A percentile compares a stretch with the other conserved stretches of the same genome.
phyloP scores from a whole-genome alignment of 2,329 filamentous ascomycete species.

The Pestalotiopsis sp. region DNA sequence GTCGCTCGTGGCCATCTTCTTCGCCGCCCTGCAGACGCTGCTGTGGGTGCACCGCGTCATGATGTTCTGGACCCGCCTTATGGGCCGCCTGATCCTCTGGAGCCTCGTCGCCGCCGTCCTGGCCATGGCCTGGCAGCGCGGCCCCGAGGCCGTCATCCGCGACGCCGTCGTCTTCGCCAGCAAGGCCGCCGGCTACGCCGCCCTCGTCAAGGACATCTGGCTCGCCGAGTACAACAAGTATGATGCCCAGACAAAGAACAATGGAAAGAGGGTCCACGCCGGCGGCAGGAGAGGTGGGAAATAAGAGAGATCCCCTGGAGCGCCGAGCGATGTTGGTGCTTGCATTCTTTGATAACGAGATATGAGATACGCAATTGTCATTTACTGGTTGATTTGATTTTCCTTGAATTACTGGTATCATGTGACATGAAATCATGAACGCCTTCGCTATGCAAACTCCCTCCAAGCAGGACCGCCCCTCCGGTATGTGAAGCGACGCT shows the following conservation, averaged over 20 bases:
- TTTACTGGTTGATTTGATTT: constrained; percentile 9
- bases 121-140: constrained; percentile 65
- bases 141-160: constrained; percentile 63
- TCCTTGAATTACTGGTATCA: constrained; percentile 24
- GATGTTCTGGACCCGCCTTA: constrained; percentile 75
- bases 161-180: constrained; percentile 54
- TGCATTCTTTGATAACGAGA: not conserved
- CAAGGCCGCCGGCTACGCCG: constrained; percentile 48
- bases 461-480: not conserved
- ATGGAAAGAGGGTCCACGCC: constrained; percentile 17
- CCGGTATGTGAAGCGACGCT: not conserved
- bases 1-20: constrained; percentile 55
- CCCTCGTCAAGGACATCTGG: constrained; percentile 57
- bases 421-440: constrained; percentile 20
- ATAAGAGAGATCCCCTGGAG: not conserved
- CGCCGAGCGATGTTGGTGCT: not conserved
- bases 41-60: constrained; percentile 73
- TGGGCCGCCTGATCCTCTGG: constrained; percentile 67
- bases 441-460: constrained; percentile 31
- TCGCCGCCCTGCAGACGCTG: constrained; percentile 67
- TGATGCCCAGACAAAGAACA: constrained; percentile 47
- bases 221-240: constrained; percentile 59
- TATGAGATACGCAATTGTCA: constrained; percentile 6
- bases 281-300: constrained; percentile 18
- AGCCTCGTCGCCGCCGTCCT: constrained; percentile 55